A percentile compares a stretch with the other conserved stretches of the same genome.
phyloP scores from a whole-genome alignment of 108 stramenopile genomes.

The Cyclotella cryptica region DNA sequence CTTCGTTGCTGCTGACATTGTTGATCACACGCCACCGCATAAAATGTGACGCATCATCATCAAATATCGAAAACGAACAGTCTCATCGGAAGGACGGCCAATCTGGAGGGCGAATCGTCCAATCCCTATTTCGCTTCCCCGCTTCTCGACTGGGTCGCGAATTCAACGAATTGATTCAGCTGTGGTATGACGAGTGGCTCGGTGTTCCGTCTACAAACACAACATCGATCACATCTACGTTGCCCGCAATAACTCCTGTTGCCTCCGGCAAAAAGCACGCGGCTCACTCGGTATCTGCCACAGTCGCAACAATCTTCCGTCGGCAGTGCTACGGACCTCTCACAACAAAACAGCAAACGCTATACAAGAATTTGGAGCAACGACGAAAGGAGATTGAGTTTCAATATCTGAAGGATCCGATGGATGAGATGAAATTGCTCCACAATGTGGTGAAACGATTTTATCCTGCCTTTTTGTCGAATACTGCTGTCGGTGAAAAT shows the following conservation, averaged over 20 bases:
- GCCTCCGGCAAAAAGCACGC: constrained; percentile 34
- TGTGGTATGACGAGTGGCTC: constrained; percentile 35
- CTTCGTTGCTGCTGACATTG: neutral
- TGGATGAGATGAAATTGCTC: constrained; percentile 43
- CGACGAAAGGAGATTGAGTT: constrained; percentile 48
- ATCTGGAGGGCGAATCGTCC: constrained; percentile 23
- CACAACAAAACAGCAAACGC: constrained; percentile 11
- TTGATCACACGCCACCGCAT: neutral
- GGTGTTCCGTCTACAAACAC: constrained; percentile 2
- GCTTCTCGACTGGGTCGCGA: constrained; percentile 31
- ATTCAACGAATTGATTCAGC: constrained; percentile 23
- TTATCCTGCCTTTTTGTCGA: constrained; percentile 33
- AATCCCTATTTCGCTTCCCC: constrained; percentile 46
- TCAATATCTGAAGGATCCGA: constrained; percentile 30
- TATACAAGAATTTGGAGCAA: constrained; percentile 50
- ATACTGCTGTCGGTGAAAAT: neutral
- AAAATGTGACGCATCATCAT: neutral
- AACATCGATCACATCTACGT: neutral
- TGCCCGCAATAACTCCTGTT: constrained; percentile 39
- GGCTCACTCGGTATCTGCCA: constrained; percentile 33
- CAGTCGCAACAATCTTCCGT: constrained; percentile 46
- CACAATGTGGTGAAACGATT: constrained; percentile 41
- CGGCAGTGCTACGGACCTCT: constrained; percentile 46
- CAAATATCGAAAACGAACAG: neutral
- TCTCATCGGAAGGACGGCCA: neutral